Base-by-base conservation (phyloP, 176 grass and related monocot genomes). In the Aegilops bicornis region DNA sequence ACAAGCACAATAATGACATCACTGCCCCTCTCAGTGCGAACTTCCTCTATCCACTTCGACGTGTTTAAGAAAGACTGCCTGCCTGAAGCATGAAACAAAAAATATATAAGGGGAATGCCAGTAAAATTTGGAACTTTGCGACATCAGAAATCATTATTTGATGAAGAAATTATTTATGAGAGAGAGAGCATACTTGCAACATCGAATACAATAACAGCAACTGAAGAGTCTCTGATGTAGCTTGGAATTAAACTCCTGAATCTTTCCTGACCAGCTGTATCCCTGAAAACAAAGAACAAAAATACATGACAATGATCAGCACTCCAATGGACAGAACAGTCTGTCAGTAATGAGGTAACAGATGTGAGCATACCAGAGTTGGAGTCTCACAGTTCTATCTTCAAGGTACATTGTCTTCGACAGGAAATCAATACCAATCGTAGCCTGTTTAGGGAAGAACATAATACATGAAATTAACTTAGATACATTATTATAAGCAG, bases 1-100 rank as follows among this genome's bases (percentile, higher is more conserved):
- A 98, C 96, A 84, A 98, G 93, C 80, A 98, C 96, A 89, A 98
- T 96, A 65, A 98, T 98, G 77, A 98, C 93, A 89, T 98, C 96
- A 86, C 96, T 98, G 70, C 96, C 93, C 71, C 93, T 93, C 88
- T 98, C 96, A 63, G 96, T 96, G 79, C 91, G 93, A 40, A 98
- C 96, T 91, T 98, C 96, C 80, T 98, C 96, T 43, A 98, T 98
- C 96, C 96, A 98, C 85, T 98, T 98, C 48, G 93, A 98, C 82
- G 96, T 98, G 89, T 98, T 98, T 24, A 98, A 90, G 91, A 98
- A 98, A 75, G 96, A 96, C 66, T 98, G 93, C 60, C 93, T 86
- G 84, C 96, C 96, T 98, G 85, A 78, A 85, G 12, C 75, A 77
- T 61, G 33, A 43, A 88, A 25, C 59, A 27, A 50, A 50, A 84